Percentiles rank a stretch among this genome's conserved stretches.
These are phyloP conservation scores for Ustilago nuda DNA, from an alignment of 1,284 basidiomycete species.

Conservation along the genomic window DNA sequence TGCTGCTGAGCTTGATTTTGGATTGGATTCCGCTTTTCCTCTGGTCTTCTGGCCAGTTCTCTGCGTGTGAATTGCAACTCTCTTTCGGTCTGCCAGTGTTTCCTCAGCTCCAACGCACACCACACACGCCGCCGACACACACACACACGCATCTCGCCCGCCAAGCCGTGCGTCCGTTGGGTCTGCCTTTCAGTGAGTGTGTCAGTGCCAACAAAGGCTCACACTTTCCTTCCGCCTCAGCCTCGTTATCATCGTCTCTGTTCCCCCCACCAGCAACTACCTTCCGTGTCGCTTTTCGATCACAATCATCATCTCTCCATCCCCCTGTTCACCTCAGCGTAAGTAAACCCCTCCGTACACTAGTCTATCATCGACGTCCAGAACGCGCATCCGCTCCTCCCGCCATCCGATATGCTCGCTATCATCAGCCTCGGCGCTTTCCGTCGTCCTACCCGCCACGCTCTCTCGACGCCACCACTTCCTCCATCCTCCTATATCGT, in stretches of 20 bases:
- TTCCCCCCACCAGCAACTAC: conserved; percentile 23
- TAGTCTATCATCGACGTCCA: conserved; percentile 16
- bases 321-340: conserved; percentile 42
- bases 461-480: not conserved
- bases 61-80: conserved; percentile 7
- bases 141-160: not conserved
- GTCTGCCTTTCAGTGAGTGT: conserved; percentile 2
- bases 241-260: conserved; percentile 26
- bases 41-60: conserved; percentile 10
- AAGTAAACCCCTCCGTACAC: conserved; percentile 13
- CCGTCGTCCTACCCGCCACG: conserved; percentile 14
- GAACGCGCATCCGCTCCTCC: conserved; percentile 12
- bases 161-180: not conserved
- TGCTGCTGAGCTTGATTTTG: conserved; percentile 3
- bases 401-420: not conserved
- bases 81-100: conserved; percentile 13
- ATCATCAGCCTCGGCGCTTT: not conserved
- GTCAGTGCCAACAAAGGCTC: conserved; percentile 1
- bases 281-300: conserved; percentile 28
- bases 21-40: not conserved
- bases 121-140: conserved; percentile 1
- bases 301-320: conserved; percentile 29
- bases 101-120: conserved; percentile 8
- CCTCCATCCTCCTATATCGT: not conserved
- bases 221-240: conserved; percentile 22